phyloP scores from a whole-genome alignment of 164 flowering plant species.

The Tetracentron sinense region DNA sequence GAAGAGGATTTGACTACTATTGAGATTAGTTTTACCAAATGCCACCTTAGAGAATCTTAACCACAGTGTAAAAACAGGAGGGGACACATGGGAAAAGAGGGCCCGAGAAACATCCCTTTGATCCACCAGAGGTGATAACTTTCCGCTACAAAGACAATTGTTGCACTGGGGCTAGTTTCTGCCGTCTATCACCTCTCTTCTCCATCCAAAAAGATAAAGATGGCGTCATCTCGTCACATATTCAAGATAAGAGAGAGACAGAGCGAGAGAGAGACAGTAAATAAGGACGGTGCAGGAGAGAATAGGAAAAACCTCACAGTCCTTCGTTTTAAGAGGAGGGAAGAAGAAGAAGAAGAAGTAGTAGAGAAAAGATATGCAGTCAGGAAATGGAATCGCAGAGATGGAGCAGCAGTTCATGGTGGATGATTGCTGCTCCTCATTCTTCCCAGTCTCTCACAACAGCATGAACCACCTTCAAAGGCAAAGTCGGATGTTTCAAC shows the following conservation, averaged over 20 bases:
- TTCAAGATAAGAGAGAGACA: not conserved
- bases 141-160: too few species aligned
- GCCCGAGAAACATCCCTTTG: too few species aligned
- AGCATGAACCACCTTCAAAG: slow-evolving; percentile 6
- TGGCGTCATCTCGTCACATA: too few species aligned
- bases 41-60: too few species aligned
- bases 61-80: too few species aligned
- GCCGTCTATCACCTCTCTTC: too few species aligned
- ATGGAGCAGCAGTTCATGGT: slow-evolving; percentile 24
- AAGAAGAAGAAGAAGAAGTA: not conserved
- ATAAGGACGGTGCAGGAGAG: not conserved
- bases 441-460: slow-evolving; percentile 18
- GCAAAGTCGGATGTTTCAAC: slow-evolving; percentile 9
- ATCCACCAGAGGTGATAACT: too few species aligned
- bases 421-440: slow-evolving; percentile 15
- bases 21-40: too few species aligned
- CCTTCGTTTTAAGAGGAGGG: not conserved
- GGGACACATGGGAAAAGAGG: too few species aligned
- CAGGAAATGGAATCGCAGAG: slow-evolving; percentile 20
- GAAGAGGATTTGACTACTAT: too few species aligned
- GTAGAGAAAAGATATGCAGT: slow-evolving; percentile 22
- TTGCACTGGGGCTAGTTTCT: too few species aligned
- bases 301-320: not conserved
- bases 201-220: too few species aligned
- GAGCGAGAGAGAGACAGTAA: not conserved